Base-by-base conservation (phyloP, 495 filamentous ascomycete species). In the Pyrenopolyporus hunteri region DNA sequence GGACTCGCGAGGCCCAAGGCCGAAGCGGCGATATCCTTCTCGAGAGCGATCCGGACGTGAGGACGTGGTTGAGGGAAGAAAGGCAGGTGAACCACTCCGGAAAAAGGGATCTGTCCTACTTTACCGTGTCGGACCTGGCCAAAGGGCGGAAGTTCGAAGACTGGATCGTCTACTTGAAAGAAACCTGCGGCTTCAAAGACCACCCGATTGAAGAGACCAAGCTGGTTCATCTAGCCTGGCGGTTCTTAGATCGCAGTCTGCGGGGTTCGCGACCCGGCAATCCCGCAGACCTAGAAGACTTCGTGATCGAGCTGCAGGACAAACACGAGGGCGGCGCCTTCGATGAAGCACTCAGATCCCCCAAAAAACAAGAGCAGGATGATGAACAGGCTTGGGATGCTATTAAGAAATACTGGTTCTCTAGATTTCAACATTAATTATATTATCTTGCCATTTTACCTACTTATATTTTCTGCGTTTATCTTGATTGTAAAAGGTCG, bases 201-300 rank as follows among this genome's bases (percentile, higher is more conserved):
- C 28, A 64, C 19, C 65, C 56, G 26, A 17, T 19, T 31, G 68
- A 71, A 1, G 59, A 69, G 29, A 5, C 6, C 1, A 69, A 71
- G 20, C 49, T 71, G 2, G 62, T 71, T 0, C 16, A 59, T 9
- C 48, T 71, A 1, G 66, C 59, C 7, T 71, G 68, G 68, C 31
- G 43, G 6, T 71, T 71, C 31, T 28, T 71, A 1, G 68, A 69
- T 31, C 65, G 68, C 1, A 46, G 48, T 7, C n/a, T 70, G 17
- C 61, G 68, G 1, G 61, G 58, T 0, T 54, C 65, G 13, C 35
- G 50, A 16, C 68, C 65, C 1, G 13, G 4, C 1, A 59, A 44
- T n/a, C 39, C 54, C 4, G 57, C 61, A 4, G 42, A 23, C 6
- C 33, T 60, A 1, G 44, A 48, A 11, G 54, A 61, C 14, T 69